phyloP scores from a whole-genome alignment of 768 basidiomycete species.

The Lactifluus rugatus region DNA sequence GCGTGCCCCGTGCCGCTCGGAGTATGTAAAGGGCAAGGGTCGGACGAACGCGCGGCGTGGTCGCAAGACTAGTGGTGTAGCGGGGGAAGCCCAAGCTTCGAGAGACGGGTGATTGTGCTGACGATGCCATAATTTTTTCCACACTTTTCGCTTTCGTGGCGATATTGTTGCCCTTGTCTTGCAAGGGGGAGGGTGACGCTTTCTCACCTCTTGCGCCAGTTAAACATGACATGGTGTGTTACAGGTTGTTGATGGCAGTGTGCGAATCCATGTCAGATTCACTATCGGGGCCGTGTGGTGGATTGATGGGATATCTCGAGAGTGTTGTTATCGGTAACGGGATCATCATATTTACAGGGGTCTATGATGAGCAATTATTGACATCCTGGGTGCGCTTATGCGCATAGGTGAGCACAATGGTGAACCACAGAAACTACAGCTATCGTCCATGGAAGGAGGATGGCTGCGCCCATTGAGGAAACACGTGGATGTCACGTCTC shows the following conservation, averaged over 20 bases:
- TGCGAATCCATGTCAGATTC: too few relatives aligned
- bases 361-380: too few relatives aligned
- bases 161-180: not conserved
- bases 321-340: too few relatives aligned
- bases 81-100: slow-evolving; percentile 14
- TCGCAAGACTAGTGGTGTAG: slow-evolving; percentile 14
- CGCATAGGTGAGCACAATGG: too few relatives aligned
- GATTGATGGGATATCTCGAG: too few relatives aligned
- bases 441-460: too few relatives aligned
- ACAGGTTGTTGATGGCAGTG: not conserved
- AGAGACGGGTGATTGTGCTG: slow-evolving; percentile 6
- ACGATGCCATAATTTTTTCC: slow-evolving; percentile 19
- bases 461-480: too few relatives aligned
- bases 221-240: not conserved
- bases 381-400: too few relatives aligned
- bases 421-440: too few relatives aligned
- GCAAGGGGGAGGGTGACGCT: not conserved
- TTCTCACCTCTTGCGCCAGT: not conserved
- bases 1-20: not conserved
- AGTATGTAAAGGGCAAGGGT: slow-evolving; percentile 17
- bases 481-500: too few relatives aligned
- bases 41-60: slow-evolving; percentile 6
- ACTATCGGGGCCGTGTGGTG: too few relatives aligned
- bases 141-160: slow-evolving; percentile 12
- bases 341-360: too few relatives aligned